Base-by-base conservation (phyloP, 371 early-diverging fungal species). In the Mitosporidium daphniae region DNA sequence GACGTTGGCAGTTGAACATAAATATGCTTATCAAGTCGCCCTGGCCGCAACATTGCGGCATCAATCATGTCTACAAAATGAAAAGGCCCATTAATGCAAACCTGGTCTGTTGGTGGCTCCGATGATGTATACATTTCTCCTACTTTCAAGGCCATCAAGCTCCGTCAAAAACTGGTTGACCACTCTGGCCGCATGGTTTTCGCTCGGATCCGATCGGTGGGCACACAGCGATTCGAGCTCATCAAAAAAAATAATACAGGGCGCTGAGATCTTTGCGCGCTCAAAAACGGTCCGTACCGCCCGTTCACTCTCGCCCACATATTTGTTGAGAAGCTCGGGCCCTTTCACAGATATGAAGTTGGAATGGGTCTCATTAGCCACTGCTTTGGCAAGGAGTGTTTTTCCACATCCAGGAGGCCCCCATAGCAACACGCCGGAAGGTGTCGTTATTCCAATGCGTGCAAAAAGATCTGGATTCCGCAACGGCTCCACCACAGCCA, bases 381-480 rank as follows among this genome's bases (percentile, higher is more conserved):
- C 75, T 0, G 95, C 97, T 41, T 86, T 86, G 9, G 95, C 97
- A 32, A 95, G 49, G 31, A 98, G 42, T 2, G 99, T 94, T 45
- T 98, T 98, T 25, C 99, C 99, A 48, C 86, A 86, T 33, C 99
- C 99, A 2, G 97, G 95, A 17, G 97, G 95, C 7, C 99, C 99
- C 63, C 86, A 84, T 8, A 98, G 47, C 22, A 98, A 45, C 0
- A 95, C 82, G 28, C 99, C 99, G 16, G 70, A 61, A 2, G 93
- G 73, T 1, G 64, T 53, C 1, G 55, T 59, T 30, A 95, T 89
- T 15, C 95, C 95, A 0, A 91, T 69, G 23, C 52, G 46, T 24
- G 55, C 48, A 47, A 84, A 97, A 26, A 65, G 50, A 27, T 86
- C 72, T 3, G 89, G 84, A 37, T 71, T 60, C 33, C 61, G 60